Evolutionary conservation across 768 basidiomycete genomes (phyloP), one percentile per base, ranked within the genome.

Genomic region (Lactifluus hygrophoroides): DNA sequence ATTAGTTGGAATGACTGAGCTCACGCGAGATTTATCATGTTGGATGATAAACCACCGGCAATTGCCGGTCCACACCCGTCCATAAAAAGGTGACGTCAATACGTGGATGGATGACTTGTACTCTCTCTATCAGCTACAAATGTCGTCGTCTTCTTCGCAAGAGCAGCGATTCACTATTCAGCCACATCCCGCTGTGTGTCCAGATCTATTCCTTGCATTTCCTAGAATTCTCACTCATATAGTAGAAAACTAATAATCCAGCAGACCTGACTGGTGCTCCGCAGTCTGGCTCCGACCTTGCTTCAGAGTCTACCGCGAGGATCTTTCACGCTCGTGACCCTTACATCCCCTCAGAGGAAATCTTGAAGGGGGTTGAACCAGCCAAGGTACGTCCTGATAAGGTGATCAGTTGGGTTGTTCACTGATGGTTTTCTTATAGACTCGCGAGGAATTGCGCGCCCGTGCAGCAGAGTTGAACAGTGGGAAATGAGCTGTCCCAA

Each of bases 21-120:
- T 88, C 63, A 98, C 78, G 65, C 82, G 86, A 30, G 75, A 69
- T 72, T 91, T 97, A 64, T 96, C 94, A n/a, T n/a, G 58, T 86
- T 85, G 34, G 76, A 69, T 19, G 78, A 80, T 28, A 95, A 75
- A 2, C n/a, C n/a, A 5, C 19, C 54, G 52, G 53, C 53, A 57
- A 25, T 30, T 44, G 11, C 56, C 56, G 56, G 44, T 8, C 21
- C 32, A 6, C 1, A 8, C 2, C 13, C 0, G 2, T 0, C 10
- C n/a, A 23, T 16, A 17, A 19, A 9, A 6, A 13, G 6, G 28
- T 55, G 45, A 37, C 35, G 37, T 55, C 46, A 35, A 47, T 30
- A 23, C n/a, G n/a, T n/a, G n/a, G n/a, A n/a, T n/a, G n/a, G n/a
- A n/a, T n/a, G n/a, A n/a, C n/a, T n/a, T n/a, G n/a, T n/a, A n/a